A percentile compares a stretch with the other conserved stretches of the same genome.
phyloP scores from a whole-genome alignment of 805 yeast genomes.

The Kuraishia molischiana region DNA sequence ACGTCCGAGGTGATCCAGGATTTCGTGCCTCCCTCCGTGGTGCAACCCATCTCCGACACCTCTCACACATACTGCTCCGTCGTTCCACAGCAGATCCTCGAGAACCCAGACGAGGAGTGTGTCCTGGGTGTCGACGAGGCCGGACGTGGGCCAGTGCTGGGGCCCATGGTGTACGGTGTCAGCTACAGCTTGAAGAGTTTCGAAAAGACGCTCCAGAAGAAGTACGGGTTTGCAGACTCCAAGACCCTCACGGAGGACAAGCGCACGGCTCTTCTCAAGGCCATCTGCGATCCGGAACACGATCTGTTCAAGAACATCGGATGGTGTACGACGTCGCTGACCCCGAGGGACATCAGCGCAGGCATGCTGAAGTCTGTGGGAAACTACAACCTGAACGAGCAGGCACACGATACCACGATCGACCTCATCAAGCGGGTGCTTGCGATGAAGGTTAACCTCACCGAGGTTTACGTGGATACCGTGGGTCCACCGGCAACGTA shows the following conservation, averaged over 20 bases:
- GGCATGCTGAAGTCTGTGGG: conserved; percentile 76
- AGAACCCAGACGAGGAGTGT: conserved; percentile 27
- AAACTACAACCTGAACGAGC: conserved; percentile 76
- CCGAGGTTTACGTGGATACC: conserved; percentile 82
- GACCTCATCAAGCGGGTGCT: conserved; percentile 59
- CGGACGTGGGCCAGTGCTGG: conserved; percentile 96
- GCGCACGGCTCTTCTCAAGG: conserved; percentile 47
- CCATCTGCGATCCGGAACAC: conserved; percentile 26
- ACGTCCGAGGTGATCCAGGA: too few species aligned
- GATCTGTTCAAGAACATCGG: conserved; percentile 57
- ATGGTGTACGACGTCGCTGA: conserved; percentile 78
- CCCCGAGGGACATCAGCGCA: conserved; percentile 77
- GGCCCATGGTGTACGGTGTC: conserved; percentile 95
- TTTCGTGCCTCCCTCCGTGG: conserved; percentile 27
- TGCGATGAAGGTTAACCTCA: conserved; percentile 50
- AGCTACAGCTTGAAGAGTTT: conserved; percentile 61
- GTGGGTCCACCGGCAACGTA: conserved; percentile 92
- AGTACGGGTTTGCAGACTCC: conserved; percentile 87
- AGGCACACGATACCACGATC: conserved; percentile 94
- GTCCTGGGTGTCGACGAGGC: conserved; percentile 96
- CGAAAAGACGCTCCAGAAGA: conserved; percentile 31
- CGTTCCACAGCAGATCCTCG: conserved; percentile 31
- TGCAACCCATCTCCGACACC: conserved; percentile 18
- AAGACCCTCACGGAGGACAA: conserved; percentile 70
- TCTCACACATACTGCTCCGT: conserved; percentile 41